Base-by-base conservation (phyloP, 202 grass and related monocot genomes). In the Zoysia matrella region DNA sequence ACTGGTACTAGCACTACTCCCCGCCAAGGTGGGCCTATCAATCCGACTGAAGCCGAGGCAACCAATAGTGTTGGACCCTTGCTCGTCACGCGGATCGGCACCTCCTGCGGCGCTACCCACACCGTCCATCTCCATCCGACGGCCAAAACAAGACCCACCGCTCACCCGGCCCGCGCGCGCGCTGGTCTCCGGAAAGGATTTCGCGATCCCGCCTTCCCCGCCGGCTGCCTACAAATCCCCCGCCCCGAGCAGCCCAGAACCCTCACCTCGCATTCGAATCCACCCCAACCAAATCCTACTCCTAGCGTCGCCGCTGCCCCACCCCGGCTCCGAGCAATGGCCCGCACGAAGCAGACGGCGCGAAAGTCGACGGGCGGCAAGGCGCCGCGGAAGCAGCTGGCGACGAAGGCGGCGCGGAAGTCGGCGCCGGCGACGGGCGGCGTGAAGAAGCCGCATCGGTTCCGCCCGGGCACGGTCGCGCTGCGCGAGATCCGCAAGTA, bases 341-440 rank as follows among this genome's bases (percentile, higher is more conserved):
- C 91, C 45, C 76, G 91, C 47, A 97, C 87, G 11, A 97, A 97
- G 89, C 94, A 97, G 88, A 97, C 94, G 5, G 94, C 91, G 6
- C 39, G 94, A 6, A 97, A 94, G 74, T 97, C 94, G 1, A 97
- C 87, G 0, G 94, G 94, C 47, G 94, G 90, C 6, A 97, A 97
- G 94, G 94, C 88, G 3, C 94, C 94, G 1, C 57, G 92, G 15
- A 97, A 97, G 90, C 90, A 97, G 87, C 91, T 97, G 60, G 94
- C 92, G 3, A 94, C 94, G 16, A 97, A 94, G 89, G 94, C 91
- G 14, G 94, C 91, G 50, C 83, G 89, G 9, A 97, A 97, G 85
- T 94, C 91, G 30, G 91, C 94, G 2, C 91, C 89, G 64, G 91
- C 94, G 1, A 97, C 91, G 0, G 94, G 94, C 53, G 91, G 91